Evolutionary conservation across 2,329 filamentous ascomycete genomes (phyloP), one percentile per base, ranked within the genome.

Genomic region (Trichoderma gracile): DNA sequence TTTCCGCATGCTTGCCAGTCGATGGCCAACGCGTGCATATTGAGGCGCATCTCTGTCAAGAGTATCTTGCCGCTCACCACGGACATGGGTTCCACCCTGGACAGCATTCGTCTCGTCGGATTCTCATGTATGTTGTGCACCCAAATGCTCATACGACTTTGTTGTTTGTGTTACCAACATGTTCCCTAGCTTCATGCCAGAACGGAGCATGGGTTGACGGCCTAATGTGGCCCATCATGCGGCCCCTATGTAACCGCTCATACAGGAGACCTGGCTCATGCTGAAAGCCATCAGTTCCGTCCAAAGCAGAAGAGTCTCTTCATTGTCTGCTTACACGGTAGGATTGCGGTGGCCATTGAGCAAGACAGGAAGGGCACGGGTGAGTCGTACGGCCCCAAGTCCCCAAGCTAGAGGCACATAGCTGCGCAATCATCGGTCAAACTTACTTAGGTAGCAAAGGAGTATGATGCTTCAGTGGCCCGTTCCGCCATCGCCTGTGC

Each of bases 61-160:
- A 40, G 30, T 33, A 42, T n/a, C 33, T 59, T 33, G 21, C 46
- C 33, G 30, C 47, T 50, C 21, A 40, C 17, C 46, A 59, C 15
- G 23, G 23, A 33, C 30, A 19, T 42, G 56, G 45, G 9, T 21
- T 42, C 27, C 33, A 49, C 56, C 21, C 45, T 49, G 45, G 45
- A 7, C 45, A 21, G 43, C 43, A 25, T 49, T 38, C 30, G 30
- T 23, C 45, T 59, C 30, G 45, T 59, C 30, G 46, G 21, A 30
- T 15, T 25, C 21, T 55, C 40, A 47, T 58, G 43, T 53, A 53
- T 61, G 58, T 17, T 33, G 58, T 61, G 14, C 25, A 3, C 5
- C 58, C 38, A 61, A 45, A n/a, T n/a, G 23, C 38, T 43, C 57
- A 30, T 60, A 43, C 58, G 47, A 61, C n/a, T 53, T 33, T 52